phyloP scores from a whole-genome alignment of 495 filamentous ascomycete genomes.

The Penicillium fimorum region DNA sequence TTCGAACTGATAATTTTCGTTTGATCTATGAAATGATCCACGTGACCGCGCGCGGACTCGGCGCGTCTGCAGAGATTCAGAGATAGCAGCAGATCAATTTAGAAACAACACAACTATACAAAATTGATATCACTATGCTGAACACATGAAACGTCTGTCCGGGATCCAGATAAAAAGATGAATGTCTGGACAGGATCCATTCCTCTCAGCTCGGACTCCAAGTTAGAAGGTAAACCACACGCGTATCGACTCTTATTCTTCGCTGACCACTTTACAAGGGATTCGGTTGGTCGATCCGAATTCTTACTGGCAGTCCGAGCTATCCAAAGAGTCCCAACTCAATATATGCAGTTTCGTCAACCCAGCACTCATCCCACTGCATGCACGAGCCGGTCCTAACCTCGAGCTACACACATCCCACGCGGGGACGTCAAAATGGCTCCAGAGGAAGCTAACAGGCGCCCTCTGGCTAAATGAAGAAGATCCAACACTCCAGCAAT shows the following conservation, averaged over 20 bases:
- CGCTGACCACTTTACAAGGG: conserved; percentile 27
- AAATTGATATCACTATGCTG: conserved; percentile 1
- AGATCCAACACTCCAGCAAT: conserved; percentile 31
- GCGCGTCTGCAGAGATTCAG: conserved; percentile 15
- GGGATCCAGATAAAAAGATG: conserved; percentile 26
- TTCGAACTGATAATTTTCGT: not conserved
- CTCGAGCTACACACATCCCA: conserved; percentile 45
- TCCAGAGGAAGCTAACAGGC: conserved; percentile 35
- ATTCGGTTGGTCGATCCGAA: conserved; percentile 41
- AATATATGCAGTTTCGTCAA: conserved; percentile 47
- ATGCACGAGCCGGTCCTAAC: conserved; percentile 50
- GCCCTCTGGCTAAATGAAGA: conserved; percentile 38
- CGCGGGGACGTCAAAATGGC: conserved; percentile 42
- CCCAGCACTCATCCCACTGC: conserved; percentile 47
- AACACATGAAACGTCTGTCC: not conserved
- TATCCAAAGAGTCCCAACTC: conserved; percentile 38
- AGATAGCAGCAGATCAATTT: conserved; percentile 9
- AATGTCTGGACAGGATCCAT: conserved; percentile 43
- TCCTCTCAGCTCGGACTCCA: conserved; percentile 27
- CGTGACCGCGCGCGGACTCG: conserved; percentile 17
- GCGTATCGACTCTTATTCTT: conserved; percentile 8
- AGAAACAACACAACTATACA: not conserved
- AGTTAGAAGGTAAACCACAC: conserved; percentile 35
- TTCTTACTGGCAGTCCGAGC: conserved; percentile 40
- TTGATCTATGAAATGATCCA: conserved; percentile 3